A percentile compares a stretch with the other conserved stretches of the same genome.
phyloP scores from a whole-genome alignment of 2,329 filamentous ascomycete species.

The Orbilia oligospora region DNA sequence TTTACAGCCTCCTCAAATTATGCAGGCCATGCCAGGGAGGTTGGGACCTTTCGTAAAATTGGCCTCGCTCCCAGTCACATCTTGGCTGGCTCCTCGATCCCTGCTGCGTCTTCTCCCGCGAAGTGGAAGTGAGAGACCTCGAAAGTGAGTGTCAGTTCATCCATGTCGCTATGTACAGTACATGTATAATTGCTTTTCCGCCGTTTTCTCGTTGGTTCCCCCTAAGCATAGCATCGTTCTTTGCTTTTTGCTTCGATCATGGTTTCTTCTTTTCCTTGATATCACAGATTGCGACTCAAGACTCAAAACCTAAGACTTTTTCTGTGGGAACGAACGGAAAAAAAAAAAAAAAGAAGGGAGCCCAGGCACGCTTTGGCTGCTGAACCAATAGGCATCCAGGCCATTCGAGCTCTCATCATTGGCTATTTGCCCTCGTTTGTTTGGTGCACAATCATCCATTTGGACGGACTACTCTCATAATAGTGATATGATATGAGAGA shows the following conservation, averaged over 20 bases:
- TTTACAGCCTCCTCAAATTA: slow-evolving; percentile 58
- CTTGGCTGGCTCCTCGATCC: slow-evolving; percentile 50
- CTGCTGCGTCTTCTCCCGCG: slow-evolving; percentile 51
- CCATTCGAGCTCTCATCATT: slow-evolving; percentile 43
- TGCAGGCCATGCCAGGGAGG: slow-evolving; percentile 60
- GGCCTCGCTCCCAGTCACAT: slow-evolving; percentile 53
- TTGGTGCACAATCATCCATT: slow-evolving; percentile 8
- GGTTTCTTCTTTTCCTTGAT: slow-evolving; percentile 55
- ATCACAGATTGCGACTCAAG: slow-evolving; percentile 54
- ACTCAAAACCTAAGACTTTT: slow-evolving; percentile 3
- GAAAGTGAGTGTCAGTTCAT: slow-evolving; percentile 42
- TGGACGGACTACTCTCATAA: no score
- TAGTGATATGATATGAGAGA: no score
- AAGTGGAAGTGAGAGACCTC: slow-evolving; percentile 27
- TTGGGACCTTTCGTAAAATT: slow-evolving; percentile 58
- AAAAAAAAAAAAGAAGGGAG: slow-evolving; percentile 13
- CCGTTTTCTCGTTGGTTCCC: slow-evolving; percentile 34
- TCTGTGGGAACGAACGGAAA: no score
- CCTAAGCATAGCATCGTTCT: slow-evolving; percentile 25
- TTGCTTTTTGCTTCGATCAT: slow-evolving; percentile 12
- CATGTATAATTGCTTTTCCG: slow-evolving; percentile 47
- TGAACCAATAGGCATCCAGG: slow-evolving; percentile 41
- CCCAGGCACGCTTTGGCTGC: slow-evolving; percentile 33
- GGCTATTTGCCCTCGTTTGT: slow-evolving; percentile 12
- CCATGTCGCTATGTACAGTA: slow-evolving; percentile 54